Evolutionary conservation across 78 protist genomes (phyloP).

Genomic region (Ministeria vibrans): DNA sequence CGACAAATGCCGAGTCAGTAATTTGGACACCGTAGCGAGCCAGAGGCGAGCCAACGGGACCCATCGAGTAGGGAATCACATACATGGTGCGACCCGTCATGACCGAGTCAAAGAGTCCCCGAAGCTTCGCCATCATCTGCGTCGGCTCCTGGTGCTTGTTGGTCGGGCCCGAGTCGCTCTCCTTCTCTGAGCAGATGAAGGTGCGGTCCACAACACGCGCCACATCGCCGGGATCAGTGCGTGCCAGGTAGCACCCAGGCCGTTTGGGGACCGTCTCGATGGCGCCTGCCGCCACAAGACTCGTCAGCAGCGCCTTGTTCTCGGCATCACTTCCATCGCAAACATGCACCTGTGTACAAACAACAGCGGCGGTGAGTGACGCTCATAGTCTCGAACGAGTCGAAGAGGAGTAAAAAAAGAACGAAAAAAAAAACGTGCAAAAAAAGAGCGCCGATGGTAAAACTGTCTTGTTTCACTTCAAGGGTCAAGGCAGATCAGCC

Average conservation of each 20-base stretch:
- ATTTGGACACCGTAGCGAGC: slow-evolving; percentile 63
- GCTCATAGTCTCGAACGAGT: too few species aligned
- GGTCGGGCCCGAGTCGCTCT: slow-evolving; percentile 74
- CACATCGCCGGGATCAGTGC: slow-evolving; percentile 66
- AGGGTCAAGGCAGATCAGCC: too few species aligned
- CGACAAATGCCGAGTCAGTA: slow-evolving; percentile 80
- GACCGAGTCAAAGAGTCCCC: slow-evolving; percentile 35
- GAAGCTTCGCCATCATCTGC: slow-evolving; percentile 52
- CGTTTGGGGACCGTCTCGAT: slow-evolving; percentile 39
- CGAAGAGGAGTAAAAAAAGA: too few species aligned
- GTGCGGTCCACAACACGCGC: slow-evolving; percentile 69
- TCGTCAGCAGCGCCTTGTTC: slow-evolving; percentile 26
- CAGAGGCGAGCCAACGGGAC: slow-evolving; percentile 58
- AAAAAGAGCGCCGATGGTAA: too few species aligned
- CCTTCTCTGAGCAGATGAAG: slow-evolving; percentile 51
- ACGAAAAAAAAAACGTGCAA: too few species aligned
- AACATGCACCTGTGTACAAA: too few species aligned
- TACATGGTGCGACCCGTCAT: slow-evolving; percentile 83
- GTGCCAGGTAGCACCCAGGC: slow-evolving; percentile 68
- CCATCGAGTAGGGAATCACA: slow-evolving; percentile 81
- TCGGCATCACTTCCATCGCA: slow-evolving; percentile 69
- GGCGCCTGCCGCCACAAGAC: slow-evolving; percentile 37
- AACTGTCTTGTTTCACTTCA: too few species aligned
- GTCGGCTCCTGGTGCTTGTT: slow-evolving; percentile 72
- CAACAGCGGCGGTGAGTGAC: too few species aligned